A percentile compares a stretch with the other conserved stretches of the same genome.
phyloP scores from a whole-genome alignment of 176 grass and related monocot species.

The Lolium perenne region DNA sequence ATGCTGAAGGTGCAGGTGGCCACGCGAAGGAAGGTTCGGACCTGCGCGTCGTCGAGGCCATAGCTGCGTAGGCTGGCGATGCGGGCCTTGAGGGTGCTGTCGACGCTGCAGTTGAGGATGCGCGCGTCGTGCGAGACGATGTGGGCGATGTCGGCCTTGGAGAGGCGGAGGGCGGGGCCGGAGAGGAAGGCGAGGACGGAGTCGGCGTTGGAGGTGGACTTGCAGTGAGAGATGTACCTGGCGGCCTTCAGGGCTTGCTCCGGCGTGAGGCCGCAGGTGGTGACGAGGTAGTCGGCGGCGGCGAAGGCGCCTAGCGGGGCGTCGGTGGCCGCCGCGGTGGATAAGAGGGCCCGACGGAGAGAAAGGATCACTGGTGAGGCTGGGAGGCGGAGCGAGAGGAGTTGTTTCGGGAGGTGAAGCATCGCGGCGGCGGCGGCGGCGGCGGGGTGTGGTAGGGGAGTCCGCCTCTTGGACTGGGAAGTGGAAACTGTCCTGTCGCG shows the following conservation, averaged over 20 bases:
- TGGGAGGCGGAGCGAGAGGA: not conserved
- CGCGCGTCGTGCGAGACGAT: slow-evolving; percentile 39
- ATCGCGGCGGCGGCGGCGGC: slow-evolving; percentile 6
- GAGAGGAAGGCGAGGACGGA: slow-evolving; percentile 49
- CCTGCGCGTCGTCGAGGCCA: slow-evolving; percentile 49
- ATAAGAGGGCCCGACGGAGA: slow-evolving; percentile 14
- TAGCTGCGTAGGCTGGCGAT: slow-evolving; percentile 24
- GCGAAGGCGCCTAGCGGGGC: not conserved
- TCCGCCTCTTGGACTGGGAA: not conserved
- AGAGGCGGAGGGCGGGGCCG: slow-evolving; percentile 46
- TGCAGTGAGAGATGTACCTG: slow-evolving; percentile 30
- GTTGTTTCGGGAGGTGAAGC: slow-evolving; percentile 25
- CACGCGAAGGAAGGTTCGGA: not conserved
- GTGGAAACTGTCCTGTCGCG: too few relatives aligned
- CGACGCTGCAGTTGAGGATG: slow-evolving; percentile 52
- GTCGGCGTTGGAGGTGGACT: slow-evolving; percentile 37
- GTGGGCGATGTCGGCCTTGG: slow-evolving; percentile 40
- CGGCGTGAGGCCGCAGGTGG: slow-evolving; percentile 44
- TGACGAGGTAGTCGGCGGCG: slow-evolving; percentile 48
- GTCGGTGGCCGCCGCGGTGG: not conserved
- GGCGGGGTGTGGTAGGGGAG: slow-evolving; percentile 3
- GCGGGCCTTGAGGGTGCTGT: slow-evolving; percentile 53
- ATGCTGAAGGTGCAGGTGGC: slow-evolving; percentile 27
- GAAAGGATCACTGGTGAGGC: not conserved
- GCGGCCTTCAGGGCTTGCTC: slow-evolving; percentile 31